Evolutionary conservation across 805 yeast genomes (phyloP).

Genomic region (Groenewaldozyma tartarivorans): DNA sequence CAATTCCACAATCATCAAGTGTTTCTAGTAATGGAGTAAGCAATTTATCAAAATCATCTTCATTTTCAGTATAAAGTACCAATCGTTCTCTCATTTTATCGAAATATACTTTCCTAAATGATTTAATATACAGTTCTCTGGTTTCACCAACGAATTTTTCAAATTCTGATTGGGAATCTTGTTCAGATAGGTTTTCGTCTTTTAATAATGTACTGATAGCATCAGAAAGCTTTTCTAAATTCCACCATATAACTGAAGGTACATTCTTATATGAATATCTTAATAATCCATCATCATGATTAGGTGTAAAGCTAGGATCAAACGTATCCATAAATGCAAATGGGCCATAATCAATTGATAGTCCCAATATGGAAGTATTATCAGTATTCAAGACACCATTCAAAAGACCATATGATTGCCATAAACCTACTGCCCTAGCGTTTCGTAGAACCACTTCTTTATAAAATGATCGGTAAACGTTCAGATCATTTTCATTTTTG

Average conservation of each 20-base stretch:
- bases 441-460: slow-evolving; percentile 63
- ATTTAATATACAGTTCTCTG: slow-evolving; percentile 54
- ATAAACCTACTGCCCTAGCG: slow-evolving; percentile 66
- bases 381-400: slow-evolving; percentile 95
- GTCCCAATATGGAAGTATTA: slow-evolving; percentile 81
- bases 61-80: slow-evolving; percentile 45
- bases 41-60: slow-evolving; percentile 29
- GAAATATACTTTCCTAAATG: slow-evolving; percentile 51
- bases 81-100: slow-evolving; percentile 52
- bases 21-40: slow-evolving; percentile 54
- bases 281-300: slow-evolving; percentile 67
- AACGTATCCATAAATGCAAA: slow-evolving; percentile 83
- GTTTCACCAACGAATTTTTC: slow-evolving; percentile 58
- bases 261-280: slow-evolving; percentile 78
- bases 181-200: slow-evolving; percentile 42
- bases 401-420: slow-evolving; percentile 88
- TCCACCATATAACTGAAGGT: slow-evolving; percentile 91
- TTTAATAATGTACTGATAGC: slow-evolving; percentile 75
- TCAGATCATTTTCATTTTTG: slow-evolving; percentile 30
- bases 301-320: slow-evolving; percentile 76
- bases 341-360: slow-evolving; percentile 91
- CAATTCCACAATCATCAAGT: slow-evolving; percentile 53
- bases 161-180: slow-evolving; percentile 32
- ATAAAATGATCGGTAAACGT: slow-evolving; percentile 63
- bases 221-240: slow-evolving; percentile 75